A percentile compares a stretch with the other conserved stretches of the same genome.
phyloP scores from a whole-genome alignment of 768 basidiomycete genomes.

The Lyophyllum atratum region DNA sequence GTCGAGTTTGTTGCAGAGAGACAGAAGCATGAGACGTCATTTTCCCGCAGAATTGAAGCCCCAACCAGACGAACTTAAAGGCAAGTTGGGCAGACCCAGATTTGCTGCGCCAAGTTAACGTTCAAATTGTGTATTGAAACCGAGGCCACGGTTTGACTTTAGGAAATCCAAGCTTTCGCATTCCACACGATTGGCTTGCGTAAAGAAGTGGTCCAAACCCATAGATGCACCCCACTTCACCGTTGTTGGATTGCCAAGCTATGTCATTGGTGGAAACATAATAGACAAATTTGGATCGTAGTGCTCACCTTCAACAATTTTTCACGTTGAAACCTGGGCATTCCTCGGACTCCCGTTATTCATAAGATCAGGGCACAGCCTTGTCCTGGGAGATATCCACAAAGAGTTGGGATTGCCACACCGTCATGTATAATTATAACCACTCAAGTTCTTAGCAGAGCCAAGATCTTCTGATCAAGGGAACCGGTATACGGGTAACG shows the following conservation, averaged over 20 bases:
- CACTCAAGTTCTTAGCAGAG: background rate
- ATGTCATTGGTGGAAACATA: background rate
- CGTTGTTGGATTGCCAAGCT: slow-evolving; percentile 2
- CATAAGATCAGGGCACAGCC: background rate
- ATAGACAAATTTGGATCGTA: background rate
- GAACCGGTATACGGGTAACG: slow-evolving; percentile 2
- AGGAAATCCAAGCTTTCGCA: slow-evolving; percentile 1
- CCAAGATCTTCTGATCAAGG: background rate
- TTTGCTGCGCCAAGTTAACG: background rate
- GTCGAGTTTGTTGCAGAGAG: background rate
- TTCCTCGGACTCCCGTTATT: slow-evolving; percentile 10
- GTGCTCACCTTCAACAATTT: background rate
- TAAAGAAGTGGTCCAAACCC: background rate
- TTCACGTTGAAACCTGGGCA: background rate
- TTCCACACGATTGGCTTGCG: background rate
- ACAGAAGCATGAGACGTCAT: slow-evolving; percentile 3
- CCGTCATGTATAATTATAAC: background rate
- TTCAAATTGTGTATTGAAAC: background rate
- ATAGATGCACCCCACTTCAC: background rate
- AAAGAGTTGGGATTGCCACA: slow-evolving; percentile 1
- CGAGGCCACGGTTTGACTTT: background rate
- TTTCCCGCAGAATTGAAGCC: background rate
- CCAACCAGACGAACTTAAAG: background rate
- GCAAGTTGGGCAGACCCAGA: background rate
- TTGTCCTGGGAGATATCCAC: slow-evolving; percentile 1